Conservation (phyloP, 805 yeast genomes). For the Spathaspora hagerdaliae region DNA sequence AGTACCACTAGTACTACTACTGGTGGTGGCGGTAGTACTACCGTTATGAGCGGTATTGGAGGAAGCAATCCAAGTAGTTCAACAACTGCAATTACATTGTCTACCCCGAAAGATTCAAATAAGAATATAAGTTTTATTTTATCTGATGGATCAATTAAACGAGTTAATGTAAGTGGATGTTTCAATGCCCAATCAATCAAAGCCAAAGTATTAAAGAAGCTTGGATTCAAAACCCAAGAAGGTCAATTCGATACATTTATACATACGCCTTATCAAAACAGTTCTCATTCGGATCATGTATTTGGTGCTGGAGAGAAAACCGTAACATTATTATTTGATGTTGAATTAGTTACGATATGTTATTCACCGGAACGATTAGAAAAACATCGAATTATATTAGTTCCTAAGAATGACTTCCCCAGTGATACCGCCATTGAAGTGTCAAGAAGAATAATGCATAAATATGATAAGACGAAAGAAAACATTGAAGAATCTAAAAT, state of each 20-base stretch:
- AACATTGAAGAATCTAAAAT: background rate
- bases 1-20: background rate
- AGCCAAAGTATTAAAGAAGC: slow-evolving; percentile 57
- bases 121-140: slow-evolving; percentile 61
- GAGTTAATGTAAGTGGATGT: slow-evolving; percentile 72
- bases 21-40: background rate
- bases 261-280: slow-evolving; percentile 35
- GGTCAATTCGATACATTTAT: slow-evolving; percentile 61
- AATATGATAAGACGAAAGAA: slow-evolving; percentile 20
- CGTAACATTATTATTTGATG: slow-evolving; percentile 58
- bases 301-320: slow-evolving; percentile 3
- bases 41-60: background rate
- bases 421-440: slow-evolving; percentile 54
- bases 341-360: slow-evolving; percentile 77
- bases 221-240: slow-evolving; percentile 44
- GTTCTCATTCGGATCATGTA: slow-evolving; percentile 3
- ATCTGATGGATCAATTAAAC: slow-evolving; percentile 67
- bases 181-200: slow-evolving; percentile 78
- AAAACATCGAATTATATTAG: slow-evolving; percentile 65
- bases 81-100: background rate
- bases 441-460: slow-evolving; percentile 44
- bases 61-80: background rate
- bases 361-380: slow-evolving; percentile 70
- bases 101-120: slow-evolving; percentile 17
- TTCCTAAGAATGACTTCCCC: slow-evolving; percentile 63